Base-by-base conservation (phyloP, 768 basidiomycete species). In the Boletus sp. region DNA sequence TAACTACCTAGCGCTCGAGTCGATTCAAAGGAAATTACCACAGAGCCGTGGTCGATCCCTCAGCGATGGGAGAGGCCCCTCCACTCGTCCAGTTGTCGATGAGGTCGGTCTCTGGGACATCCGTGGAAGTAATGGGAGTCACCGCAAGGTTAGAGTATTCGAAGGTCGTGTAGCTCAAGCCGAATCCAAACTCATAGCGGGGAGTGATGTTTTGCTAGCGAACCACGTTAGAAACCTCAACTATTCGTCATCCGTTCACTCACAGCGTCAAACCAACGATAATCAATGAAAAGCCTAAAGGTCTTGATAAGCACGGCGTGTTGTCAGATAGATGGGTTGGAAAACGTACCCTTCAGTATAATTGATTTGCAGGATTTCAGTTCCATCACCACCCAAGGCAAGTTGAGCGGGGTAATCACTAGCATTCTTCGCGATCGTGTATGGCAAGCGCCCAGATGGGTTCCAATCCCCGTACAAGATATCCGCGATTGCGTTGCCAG, bases 161-260 rank as follows among this genome's bases (percentile, higher is more conserved):
- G 69, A 95, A 98, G 2, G 72, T 79, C 37, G 94, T 88, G 74
- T 97, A 98, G 52, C 85, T 88, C 64, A 95, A 68, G 0, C 94
- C 94, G 66, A 85, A 95, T 5, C 94, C 94, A 67, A 98, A 98
- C 64, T 91, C 90, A 64, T 83, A 93, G 35, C 88, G 87, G 4
- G 91, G 91, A 0, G 77, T 77, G 58, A 92, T 90, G 57, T 85
- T 80, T 69, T 81, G 74, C 81, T 87, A 33, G 25, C 0, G 30
- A 50, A 44, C 15, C 30, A 44, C 34, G 19, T 58, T 3, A 58
- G 48, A 9, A 33, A 27, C 2, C 8, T 33, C 37, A 17, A 11
- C 2, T 7, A 2, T 34, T 29, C 14, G 13, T 21, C 4, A 2
- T 17, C 5, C 15, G 58, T 35, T 65, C 63, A 69, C 83, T 72